Conservation (phyloP, 1,139 yeast genomes). For the Kodamaea arcana region DNA sequence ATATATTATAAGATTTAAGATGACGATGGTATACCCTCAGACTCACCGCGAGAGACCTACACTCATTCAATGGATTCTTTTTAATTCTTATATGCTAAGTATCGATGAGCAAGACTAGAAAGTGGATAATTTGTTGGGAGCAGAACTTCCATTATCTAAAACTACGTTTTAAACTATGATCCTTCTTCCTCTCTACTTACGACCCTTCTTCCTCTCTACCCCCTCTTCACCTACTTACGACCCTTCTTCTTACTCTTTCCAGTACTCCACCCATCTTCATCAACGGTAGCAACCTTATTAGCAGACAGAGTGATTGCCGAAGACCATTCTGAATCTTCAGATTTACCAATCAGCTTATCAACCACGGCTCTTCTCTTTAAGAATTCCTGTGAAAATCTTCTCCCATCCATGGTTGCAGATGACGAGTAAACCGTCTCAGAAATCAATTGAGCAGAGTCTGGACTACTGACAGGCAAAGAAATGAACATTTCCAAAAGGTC, state of each 20-base stretch:
- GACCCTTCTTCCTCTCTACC: too few relatives aligned
- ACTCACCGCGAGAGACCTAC: too few relatives aligned
- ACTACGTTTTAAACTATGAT: too few relatives aligned
- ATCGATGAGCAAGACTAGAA: too few relatives aligned
- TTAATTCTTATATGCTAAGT: too few relatives aligned
- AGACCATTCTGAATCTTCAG: slow-evolving; percentile 59
- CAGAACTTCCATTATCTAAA: too few relatives aligned
- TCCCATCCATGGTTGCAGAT: slow-evolving; percentile 90
- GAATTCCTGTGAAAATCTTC: slow-evolving; percentile 89
- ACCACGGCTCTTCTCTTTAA: slow-evolving; percentile 70
- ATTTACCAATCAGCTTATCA: slow-evolving; percentile 49
- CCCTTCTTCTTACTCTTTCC: slow-evolving; percentile 32
- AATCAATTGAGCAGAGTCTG: slow-evolving; percentile 78
- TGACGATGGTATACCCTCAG: too few relatives aligned
- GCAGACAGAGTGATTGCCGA: slow-evolving; percentile 54
- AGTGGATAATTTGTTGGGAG: too few relatives aligned
- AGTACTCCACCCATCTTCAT: slow-evolving; percentile 73
- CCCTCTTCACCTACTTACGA: slow-evolving; percentile 3
- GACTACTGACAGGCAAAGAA: slow-evolving; percentile 63
- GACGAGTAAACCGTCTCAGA: slow-evolving; percentile 90
- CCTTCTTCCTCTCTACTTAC: too few relatives aligned
- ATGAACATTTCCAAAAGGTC: slow-evolving; percentile 79
- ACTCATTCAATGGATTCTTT: too few relatives aligned
- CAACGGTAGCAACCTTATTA: slow-evolving; percentile 45
- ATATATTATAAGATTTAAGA: too few relatives aligned